Percentiles rank a stretch among this genome's conserved stretches.
Conservation (phyloP, 2,329 filamentous ascomycete genomes). For the Lanzia echinophila region DNA sequence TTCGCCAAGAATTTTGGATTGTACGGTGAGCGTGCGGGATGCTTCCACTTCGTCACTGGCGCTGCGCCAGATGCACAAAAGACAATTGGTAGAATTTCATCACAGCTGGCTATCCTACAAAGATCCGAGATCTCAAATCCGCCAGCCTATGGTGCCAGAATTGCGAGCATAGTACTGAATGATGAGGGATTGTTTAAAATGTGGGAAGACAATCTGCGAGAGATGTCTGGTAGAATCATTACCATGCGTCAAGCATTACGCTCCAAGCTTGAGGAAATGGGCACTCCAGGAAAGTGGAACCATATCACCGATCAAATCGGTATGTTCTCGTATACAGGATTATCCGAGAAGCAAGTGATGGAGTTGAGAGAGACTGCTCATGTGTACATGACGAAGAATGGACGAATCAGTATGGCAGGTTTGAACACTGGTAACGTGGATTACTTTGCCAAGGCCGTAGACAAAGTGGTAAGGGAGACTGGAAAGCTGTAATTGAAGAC, state of each 20-base stretch:
- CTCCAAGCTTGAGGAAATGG: constrained; percentile 72
- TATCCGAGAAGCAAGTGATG: constrained; percentile 66
- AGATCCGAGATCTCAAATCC: constrained; percentile 97
- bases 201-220: constrained; percentile 83
- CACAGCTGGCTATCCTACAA: constrained; percentile 89
- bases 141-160: constrained; percentile 86
- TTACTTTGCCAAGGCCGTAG: constrained; percentile 84
- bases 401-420: constrained; percentile 97
- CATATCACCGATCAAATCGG: constrained; percentile 98
- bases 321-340: constrained; percentile 95
- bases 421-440: constrained; percentile 87
- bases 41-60: constrained; percentile 86
- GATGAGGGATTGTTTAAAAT: constrained; percentile 73
- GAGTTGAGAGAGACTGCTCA: constrained; percentile 65
- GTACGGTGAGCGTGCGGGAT: constrained; percentile 92
- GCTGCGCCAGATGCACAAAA: constrained; percentile 60
- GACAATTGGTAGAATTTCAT: constrained; percentile 60
- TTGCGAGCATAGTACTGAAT: constrained; percentile 79
- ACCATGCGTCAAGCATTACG: constrained; percentile 78
- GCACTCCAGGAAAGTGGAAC: constrained; percentile 87
- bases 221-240: constrained; percentile 94
- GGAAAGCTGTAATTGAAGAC: not conserved
- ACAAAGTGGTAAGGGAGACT: constrained; percentile 61
- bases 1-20: constrained; percentile 98
- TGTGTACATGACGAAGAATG: constrained; percentile 95